These are phyloP conservation scores for Cyclotella baltica DNA, from an alignment of 108 stramenopile species.

Conservation along the genomic window DNA sequence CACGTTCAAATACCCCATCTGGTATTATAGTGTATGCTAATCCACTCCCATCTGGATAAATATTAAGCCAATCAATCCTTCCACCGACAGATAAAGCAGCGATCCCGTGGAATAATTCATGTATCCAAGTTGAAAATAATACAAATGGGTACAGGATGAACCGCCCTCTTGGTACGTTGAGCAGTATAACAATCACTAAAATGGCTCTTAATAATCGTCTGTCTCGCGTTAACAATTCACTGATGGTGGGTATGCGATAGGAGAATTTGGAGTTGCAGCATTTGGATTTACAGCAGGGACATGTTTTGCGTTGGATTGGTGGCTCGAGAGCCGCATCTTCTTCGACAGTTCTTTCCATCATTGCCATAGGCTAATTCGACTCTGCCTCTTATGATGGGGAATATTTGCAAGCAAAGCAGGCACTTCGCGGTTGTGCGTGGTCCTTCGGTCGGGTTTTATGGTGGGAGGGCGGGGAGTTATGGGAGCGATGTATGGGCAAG, in stretches of 20 bases:
- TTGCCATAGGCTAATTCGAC: neutral
- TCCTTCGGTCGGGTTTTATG: too few species aligned
- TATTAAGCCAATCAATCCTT: conserved; percentile 37
- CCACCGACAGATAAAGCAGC: conserved; percentile 42
- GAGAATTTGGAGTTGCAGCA: conserved; percentile 22
- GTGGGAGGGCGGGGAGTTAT: too few species aligned
- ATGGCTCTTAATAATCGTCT: conserved; percentile 54
- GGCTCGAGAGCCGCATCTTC: conserved; percentile 26
- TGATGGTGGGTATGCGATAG: conserved; percentile 36
- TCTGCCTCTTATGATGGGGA: neutral
- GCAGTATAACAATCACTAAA: conserved; percentile 48
- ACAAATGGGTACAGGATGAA: conserved; percentile 68
- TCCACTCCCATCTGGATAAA: conserved; percentile 67
- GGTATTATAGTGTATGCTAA: conserved; percentile 55
- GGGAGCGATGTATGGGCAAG: too few species aligned
- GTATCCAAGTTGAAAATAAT: conserved; percentile 74
- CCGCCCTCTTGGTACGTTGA: conserved; percentile 51
- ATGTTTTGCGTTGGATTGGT: conserved; percentile 1
- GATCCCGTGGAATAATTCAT: conserved; percentile 70
- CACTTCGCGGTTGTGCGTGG: too few species aligned
- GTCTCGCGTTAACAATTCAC: conserved; percentile 52
- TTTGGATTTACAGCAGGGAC: neutral
- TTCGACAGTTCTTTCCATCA: neutral
- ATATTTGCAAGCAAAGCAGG: too few species aligned
- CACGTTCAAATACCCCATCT: conserved; percentile 38